Evolutionary conservation across 495 filamentous ascomycete species (phyloP), one percentile per base, ranked within the genome.

Genomic region (Letharia lupina): DNA sequence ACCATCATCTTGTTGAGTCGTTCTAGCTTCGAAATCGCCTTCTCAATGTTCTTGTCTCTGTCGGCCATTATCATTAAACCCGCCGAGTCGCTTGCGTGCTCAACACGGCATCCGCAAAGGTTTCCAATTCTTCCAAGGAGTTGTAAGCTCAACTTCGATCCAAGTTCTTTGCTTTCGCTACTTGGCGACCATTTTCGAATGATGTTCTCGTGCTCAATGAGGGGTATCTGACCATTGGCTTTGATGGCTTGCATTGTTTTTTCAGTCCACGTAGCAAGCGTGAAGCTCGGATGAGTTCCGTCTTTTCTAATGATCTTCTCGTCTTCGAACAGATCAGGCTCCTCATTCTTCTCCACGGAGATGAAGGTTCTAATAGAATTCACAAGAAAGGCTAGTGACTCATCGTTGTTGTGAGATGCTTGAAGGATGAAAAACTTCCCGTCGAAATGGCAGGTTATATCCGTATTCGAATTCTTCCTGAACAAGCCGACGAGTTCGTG

Each of bases 11-110:
- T 33, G 16, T 58, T 60, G 33, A 70, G 37, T 20, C 31, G 54
- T 16, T 48, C 59, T 20, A 70, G 66, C 60, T 68, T 68, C n/a
- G 20, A 42, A 2, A 61, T 54, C 12, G 47, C 61, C 56, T 61
- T 62, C 11, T 39, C 50, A 35, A 66, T 23, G 40, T 65, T 63
- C 23, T 62, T 39, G 42, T 65, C 57, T 48, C 35, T 65, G 16
- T 67, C 69, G 31, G 66, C 69, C 42, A 57, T 69, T n/a, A 69
- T 57, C 15, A 42, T 50, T 1, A 67, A 3, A 18, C 52, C 67
- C n/a, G 37, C 63, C 33, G 52, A 44, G 20, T 48, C 41, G 33
- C 45, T 65, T 12, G 63, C 28, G 11, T 45, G 45, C 8, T 65
- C 63, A 18, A 65, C 40, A 37, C 63, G 54, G 39, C 63, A 65